Evolutionary conservation across 106 monocot species (phyloP).

Genomic region (Xerophyta viscosa): DNA sequence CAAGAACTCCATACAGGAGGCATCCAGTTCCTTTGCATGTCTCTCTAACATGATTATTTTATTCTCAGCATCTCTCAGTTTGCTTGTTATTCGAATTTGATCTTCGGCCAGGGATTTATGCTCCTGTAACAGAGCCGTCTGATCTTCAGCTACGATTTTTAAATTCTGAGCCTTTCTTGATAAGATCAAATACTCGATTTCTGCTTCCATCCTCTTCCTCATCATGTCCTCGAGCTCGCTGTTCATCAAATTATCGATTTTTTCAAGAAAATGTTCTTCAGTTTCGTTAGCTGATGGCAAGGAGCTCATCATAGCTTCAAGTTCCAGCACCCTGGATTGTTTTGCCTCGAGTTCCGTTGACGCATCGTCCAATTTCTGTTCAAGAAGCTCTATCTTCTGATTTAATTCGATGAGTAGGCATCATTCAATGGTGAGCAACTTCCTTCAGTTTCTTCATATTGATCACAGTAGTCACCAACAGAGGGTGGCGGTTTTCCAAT

Average conservation of each 20-base stretch:
- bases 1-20: slow-evolving; percentile 22
- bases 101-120: slow-evolving; percentile 31
- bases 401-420: slow-evolving; percentile 13
- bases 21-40: slow-evolving; percentile 28
- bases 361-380: slow-evolving; percentile 25
- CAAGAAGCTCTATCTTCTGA: slow-evolving; percentile 14
- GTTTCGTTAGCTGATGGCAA: slow-evolving; percentile 1
- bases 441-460: slow-evolving; percentile 26
- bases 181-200: slow-evolving; percentile 38
- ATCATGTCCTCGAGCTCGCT: slow-evolving; percentile 36
- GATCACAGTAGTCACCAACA: slow-evolving; percentile 1
- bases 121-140: slow-evolving; percentile 29
- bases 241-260: slow-evolving; percentile 13
- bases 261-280: slow-evolving; percentile 1
- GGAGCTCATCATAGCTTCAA: slow-evolving; percentile 12
- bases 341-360: slow-evolving; percentile 13
- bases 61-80: slow-evolving; percentile 21
- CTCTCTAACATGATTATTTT: slow-evolving; percentile 19
- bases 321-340: slow-evolving; percentile 26
- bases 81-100: slow-evolving; percentile 17
- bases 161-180: slow-evolving; percentile 18
- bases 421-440: slow-evolving; percentile 15
- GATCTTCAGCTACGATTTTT: slow-evolving; percentile 24
- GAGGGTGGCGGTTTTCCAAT: slow-evolving; percentile 11
- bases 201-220: slow-evolving; percentile 35